Evolutionary conservation across 2,329 filamentous ascomycete species (phyloP), one percentile per base, ranked within the genome.

Genomic region (Domatiomyces globalis): DNA sequence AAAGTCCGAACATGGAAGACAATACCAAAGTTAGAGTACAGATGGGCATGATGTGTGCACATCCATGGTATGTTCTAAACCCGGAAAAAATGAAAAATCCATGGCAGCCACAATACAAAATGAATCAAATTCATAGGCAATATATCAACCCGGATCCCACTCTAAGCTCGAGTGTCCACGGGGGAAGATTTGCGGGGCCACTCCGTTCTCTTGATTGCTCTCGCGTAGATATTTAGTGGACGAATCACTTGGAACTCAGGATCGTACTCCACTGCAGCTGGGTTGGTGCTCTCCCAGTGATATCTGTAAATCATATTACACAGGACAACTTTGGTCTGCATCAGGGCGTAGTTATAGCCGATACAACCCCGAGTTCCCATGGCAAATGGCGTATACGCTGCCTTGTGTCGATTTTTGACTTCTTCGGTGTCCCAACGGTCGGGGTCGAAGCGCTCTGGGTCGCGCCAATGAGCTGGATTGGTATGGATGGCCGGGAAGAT

Each of bases 291-390:
- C 8, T 54, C 63, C 53, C 79, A 82, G 50, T 75, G 67, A 60
- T 83, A 82, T 6, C 79, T 69, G 52, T 73, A 81, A 1, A 82
- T 63, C 39, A 83, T 64, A 66, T 81, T 77, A 1, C 72, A 68
- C 55, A 83, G 33, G 33, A 66, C 63, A 15, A 80, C 69, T 66
- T 81, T 81, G 53, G 80, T 69, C 63, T 83, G 78, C 53, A 75
- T 71, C 5, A 82, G 65, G 0, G 78, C 79, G 62, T 82, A 80
- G 63, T 80, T 82, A 70, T 80, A 81, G 0, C 79, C 80, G 51
- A 83, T 77, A 54, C 80, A 83, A 66, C 73, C 73, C 1, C 80
- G 67, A 0, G 69, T 73, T 0, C 80, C 80, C 0, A 71, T 66
- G 0, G 74, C 78, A 55, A 83, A 83, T 0, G 80, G 80, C 2